Conservation (phyloP, 108 stramenopile species). For the Fistulifera pelliculosa region DNA sequence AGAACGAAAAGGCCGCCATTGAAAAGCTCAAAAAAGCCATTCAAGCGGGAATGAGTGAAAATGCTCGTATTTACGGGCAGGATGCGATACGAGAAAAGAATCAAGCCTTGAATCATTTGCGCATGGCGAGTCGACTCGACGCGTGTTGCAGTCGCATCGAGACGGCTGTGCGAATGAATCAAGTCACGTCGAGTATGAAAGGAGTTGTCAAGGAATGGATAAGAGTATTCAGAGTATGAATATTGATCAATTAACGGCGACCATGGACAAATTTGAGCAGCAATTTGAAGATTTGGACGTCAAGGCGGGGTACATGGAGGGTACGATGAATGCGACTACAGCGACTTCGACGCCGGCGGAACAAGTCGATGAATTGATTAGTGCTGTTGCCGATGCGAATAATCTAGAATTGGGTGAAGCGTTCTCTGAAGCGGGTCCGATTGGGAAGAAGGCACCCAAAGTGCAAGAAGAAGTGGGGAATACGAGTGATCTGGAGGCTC, state of each 20-base stretch:
- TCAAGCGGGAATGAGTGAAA: slow-evolving; percentile 86
- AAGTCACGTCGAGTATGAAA: slow-evolving; percentile 86
- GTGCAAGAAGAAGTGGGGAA: slow-evolving; percentile 32
- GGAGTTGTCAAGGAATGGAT: slow-evolving; percentile 92
- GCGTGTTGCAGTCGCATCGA: slow-evolving; percentile 93
- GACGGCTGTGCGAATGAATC: slow-evolving; percentile 93
- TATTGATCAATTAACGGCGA: slow-evolving; percentile 81
- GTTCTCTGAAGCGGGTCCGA: slow-evolving; percentile 66
- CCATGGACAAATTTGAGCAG: slow-evolving; percentile 96
- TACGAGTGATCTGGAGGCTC: slow-evolving; percentile 71
- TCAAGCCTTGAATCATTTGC: slow-evolving; percentile 88
- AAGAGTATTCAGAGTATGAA: slow-evolving; percentile 87
- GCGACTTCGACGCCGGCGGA: slow-evolving; percentile 92
- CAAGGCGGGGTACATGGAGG: slow-evolving; percentile 90
- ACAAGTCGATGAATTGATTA: slow-evolving; percentile 89
- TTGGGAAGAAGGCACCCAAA: slow-evolving; percentile 63
- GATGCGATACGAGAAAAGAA: slow-evolving; percentile 99
- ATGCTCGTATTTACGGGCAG: slow-evolving; percentile 94
- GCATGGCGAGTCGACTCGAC: slow-evolving; percentile 88
- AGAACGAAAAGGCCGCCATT: slow-evolving; percentile 86
- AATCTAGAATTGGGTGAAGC: slow-evolving; percentile 76
- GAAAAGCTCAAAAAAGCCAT: slow-evolving; percentile 91
- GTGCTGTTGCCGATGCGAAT: slow-evolving; percentile 90
- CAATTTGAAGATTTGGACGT: slow-evolving; percentile 99
- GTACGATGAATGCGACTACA: slow-evolving; percentile 93